phyloP scores from a whole-genome alignment of 306 rosid genomes.

The Vicia sativa region DNA sequence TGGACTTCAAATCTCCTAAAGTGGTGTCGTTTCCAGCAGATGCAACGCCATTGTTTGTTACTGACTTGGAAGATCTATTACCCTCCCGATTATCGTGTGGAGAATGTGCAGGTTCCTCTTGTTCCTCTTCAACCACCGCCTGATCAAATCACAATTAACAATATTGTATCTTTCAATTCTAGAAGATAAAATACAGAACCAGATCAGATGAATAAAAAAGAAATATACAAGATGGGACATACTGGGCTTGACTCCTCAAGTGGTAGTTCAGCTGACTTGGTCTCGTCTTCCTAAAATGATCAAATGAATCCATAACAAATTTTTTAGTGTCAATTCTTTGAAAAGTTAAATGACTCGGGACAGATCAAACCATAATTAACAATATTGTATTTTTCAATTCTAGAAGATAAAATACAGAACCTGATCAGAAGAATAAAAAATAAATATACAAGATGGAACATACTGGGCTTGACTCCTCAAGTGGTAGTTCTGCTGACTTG shows the following conservation, averaged over 20 bases:
- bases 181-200: background rate
- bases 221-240: slow-evolving; percentile 13
- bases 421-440: background rate
- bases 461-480: slow-evolving; percentile 56
- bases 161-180: slow-evolving; percentile 10
- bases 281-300: slow-evolving; percentile 57
- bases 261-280: slow-evolving; percentile 48
- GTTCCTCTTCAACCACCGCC: slow-evolving; percentile 47
- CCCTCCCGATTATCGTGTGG: slow-evolving; percentile 49
- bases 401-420: background rate
- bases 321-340: too few relatives aligned
- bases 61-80: slow-evolving; percentile 50
- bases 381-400: slow-evolving; percentile 13
- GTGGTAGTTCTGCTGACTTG: slow-evolving; percentile 48
- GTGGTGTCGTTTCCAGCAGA: slow-evolving; percentile 50
- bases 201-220: background rate
- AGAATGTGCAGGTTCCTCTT: slow-evolving; percentile 42
- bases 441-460: slow-evolving; percentile 9
- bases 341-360: slow-evolving; percentile 23
- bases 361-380: slow-evolving; percentile 28
- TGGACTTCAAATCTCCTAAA: slow-evolving; percentile 48
- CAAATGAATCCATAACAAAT: slow-evolving; percentile 23
- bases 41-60: slow-evolving; percentile 63
- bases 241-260: slow-evolving; percentile 56
- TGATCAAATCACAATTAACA: slow-evolving; percentile 40